phyloP scores from a whole-genome alignment of 352 stramenopile genomes.

The Phytophthora boehmeriae region DNA sequence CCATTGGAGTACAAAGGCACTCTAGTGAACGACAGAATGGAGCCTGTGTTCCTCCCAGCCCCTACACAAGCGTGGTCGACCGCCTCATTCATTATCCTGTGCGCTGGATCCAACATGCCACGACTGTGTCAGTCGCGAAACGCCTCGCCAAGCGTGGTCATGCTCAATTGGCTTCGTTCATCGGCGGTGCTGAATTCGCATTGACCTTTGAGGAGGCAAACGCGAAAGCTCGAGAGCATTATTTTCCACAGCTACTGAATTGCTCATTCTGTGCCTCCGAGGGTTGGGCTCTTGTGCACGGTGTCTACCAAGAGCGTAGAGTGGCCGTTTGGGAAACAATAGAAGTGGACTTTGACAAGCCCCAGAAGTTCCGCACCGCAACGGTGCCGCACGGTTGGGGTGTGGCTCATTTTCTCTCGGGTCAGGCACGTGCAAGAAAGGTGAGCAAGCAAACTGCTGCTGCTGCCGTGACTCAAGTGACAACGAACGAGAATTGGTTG shows the following conservation, averaged over 20 bases:
- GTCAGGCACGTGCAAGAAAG: constrained; percentile 27
- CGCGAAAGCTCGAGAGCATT: constrained; percentile 48
- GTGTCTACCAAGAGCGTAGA: constrained; percentile 64
- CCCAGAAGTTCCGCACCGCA: constrained; percentile 21
- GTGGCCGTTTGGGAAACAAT: constrained; percentile 27
- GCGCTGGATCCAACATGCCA: constrained; percentile 55
- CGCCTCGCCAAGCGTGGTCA: constrained; percentile 60
- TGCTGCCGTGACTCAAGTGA: background rate
- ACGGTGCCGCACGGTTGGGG: constrained; percentile 78
- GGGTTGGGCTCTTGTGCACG: constrained; percentile 79
- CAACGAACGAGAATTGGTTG: constrained; percentile 64
- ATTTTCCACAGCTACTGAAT: constrained; percentile 59
- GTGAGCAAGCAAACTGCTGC: constrained; percentile 1
- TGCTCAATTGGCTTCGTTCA: constrained; percentile 51
- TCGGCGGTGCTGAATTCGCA: constrained; percentile 70
- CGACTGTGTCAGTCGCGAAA: constrained; percentile 53
- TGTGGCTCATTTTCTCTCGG: constrained; percentile 75
- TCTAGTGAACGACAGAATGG: constrained; percentile 8
- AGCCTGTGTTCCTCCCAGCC: constrained; percentile 49
- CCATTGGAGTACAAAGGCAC: constrained; percentile 60
- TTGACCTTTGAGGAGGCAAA: constrained; percentile 77
- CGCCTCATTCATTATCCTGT: constrained; percentile 70
- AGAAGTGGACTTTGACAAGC: constrained; percentile 10
- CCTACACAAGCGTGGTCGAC: constrained; percentile 65
- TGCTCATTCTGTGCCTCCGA: constrained; percentile 72